Evolutionary conservation across 2,329 filamentous ascomycete species (phyloP), one percentile per base, ranked within the genome.

Genomic region (Alternaria rosae): DNA sequence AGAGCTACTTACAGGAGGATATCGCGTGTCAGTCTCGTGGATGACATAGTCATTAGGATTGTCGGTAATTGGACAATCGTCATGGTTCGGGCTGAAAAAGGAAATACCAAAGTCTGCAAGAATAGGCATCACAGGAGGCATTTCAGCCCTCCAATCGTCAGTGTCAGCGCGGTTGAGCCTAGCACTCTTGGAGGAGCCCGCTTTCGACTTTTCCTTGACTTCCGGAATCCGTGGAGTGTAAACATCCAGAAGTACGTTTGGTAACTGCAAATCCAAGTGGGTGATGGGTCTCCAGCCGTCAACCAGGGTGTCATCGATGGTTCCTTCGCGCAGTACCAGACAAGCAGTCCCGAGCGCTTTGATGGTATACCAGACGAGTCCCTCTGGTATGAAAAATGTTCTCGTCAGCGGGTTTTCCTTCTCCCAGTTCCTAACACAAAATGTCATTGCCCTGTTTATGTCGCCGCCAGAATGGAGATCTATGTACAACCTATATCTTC

Each of bases 401-500:
- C 20, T 51, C 47, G n/a, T 23, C n/a, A 10, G 20, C 12, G 13
- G 13, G 10, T 13, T 17, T 47, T 3, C 23, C 44, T n/a, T 6
- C 23, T 47, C 6, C 44, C 23, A 47, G 8, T 7, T 47, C 1
- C 2, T n/a, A 35, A 11, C 23, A 41, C 42, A 28, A 17, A 28
- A 20, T 8, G 53, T 42, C 17, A 42, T 23, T n/a, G 60, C 15
- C 1, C 23, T 26, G 5, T n/a, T 32, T 15, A 63, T 41, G 41
- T 56, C 35, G n/a, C 57, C 52, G 13, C 43, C 41, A 5, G 38
- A 12, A 35, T 44, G 56, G 10, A 32, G 53, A 13, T 66, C 62
- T 17, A 64, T 20, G 26, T 57, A 69, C 4, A 66, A 3, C 8
- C 58, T 38, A 28, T 62, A 66, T 6, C 53, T 38, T 28, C 32